Conservation (phyloP, 2,329 filamentous ascomycete species). For the Pseudofabraea citricarpa region DNA sequence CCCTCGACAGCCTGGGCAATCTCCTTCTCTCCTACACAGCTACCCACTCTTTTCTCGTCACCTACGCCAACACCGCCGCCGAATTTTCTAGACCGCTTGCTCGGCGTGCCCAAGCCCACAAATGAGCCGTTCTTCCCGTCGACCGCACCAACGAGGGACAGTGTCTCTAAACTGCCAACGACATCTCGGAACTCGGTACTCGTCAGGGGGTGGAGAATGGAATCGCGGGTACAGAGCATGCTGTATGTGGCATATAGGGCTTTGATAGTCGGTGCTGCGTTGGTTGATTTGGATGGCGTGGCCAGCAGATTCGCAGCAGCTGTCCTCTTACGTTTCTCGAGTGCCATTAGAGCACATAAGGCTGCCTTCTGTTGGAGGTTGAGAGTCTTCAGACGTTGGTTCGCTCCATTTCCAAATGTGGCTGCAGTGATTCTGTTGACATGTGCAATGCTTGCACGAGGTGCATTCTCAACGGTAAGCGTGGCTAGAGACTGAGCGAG, state of each 20-base stretch:
- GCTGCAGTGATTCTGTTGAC: slow-evolving; percentile 87
- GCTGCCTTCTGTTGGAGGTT: slow-evolving; percentile 97
- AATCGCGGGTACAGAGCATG: slow-evolving; percentile 76
- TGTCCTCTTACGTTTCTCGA: slow-evolving; percentile 69
- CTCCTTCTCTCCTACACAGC: slow-evolving; percentile 76
- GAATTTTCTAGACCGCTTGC: slow-evolving; percentile 58
- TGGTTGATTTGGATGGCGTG: slow-evolving; percentile 58
- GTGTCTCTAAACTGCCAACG: slow-evolving; percentile 79
- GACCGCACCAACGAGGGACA: slow-evolving; percentile 70
- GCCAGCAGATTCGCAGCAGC: slow-evolving; percentile 37
- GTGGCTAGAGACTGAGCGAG: slow-evolving; percentile 43
- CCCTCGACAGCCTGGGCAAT: slow-evolving; percentile 66
- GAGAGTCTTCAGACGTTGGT: slow-evolving; percentile 76
- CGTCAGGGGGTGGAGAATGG: slow-evolving; percentile 84
- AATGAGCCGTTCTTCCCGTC: slow-evolving; percentile 68
- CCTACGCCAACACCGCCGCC: slow-evolving; percentile 42
- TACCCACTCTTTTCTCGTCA: slow-evolving; percentile 76
- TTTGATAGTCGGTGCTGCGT: slow-evolving; percentile 74
- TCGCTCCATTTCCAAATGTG: slow-evolving; percentile 84
- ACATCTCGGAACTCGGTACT: slow-evolving; percentile 94
- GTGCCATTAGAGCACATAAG: slow-evolving; percentile 78
- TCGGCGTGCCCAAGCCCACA: slow-evolving; percentile 61
- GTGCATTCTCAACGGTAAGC: slow-evolving; percentile 74
- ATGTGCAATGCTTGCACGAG: slow-evolving; percentile 83
- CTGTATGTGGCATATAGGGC: slow-evolving; percentile 80